phyloP scores from a whole-genome alignment of 2,329 filamentous ascomycete genomes.

The Knufia fluminis region DNA sequence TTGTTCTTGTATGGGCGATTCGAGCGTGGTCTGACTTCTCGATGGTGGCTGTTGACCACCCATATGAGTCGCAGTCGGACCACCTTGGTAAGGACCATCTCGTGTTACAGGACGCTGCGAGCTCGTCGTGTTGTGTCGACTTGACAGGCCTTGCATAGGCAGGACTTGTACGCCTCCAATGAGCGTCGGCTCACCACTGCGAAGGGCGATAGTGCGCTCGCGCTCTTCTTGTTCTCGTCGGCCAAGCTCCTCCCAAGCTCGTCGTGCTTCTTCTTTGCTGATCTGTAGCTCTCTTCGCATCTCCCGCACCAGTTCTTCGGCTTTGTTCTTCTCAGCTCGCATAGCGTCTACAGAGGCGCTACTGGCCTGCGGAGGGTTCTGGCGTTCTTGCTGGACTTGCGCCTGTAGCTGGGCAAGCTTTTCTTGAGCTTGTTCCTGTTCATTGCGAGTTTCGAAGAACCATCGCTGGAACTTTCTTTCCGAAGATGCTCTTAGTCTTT shows the following conservation, averaged over 20 bases:
- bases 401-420: constrained; percentile 70
- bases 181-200: constrained; percentile 77
- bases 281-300: constrained; percentile 90
- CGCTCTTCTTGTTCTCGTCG: constrained; percentile 87
- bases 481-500: constrained; percentile 84
- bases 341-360: constrained; percentile 55
- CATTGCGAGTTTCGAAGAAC: constrained; percentile 90
- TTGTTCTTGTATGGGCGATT: constrained; percentile 30
- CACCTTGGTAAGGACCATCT: constrained; percentile 36
- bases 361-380: constrained; percentile 23
- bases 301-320: constrained; percentile 72
- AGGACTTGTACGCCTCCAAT: constrained; percentile 93
- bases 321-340: constrained; percentile 58
- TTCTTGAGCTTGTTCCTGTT: constrained; percentile 78
- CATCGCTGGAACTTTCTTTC: constrained; percentile 97
- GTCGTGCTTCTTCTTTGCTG: constrained; percentile 87
- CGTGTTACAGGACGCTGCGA: constrained; percentile 36
- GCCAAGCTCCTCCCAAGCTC: constrained; percentile 95
- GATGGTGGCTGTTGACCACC: constrained; percentile 23
- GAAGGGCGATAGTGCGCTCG: constrained; percentile 73
- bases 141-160: constrained; percentile 68
- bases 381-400: constrained; percentile 43
- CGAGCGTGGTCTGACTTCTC: constrained; percentile 21
- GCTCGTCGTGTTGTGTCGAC: constrained; percentile 40
- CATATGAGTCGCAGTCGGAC: constrained; percentile 26